A percentile compares a stretch with the other conserved stretches of the same genome.
These are phyloP conservation scores for Clonostachys byssicola DNA, from an alignment of 2,329 filamentous ascomycete species.

Conservation along the genomic window DNA sequence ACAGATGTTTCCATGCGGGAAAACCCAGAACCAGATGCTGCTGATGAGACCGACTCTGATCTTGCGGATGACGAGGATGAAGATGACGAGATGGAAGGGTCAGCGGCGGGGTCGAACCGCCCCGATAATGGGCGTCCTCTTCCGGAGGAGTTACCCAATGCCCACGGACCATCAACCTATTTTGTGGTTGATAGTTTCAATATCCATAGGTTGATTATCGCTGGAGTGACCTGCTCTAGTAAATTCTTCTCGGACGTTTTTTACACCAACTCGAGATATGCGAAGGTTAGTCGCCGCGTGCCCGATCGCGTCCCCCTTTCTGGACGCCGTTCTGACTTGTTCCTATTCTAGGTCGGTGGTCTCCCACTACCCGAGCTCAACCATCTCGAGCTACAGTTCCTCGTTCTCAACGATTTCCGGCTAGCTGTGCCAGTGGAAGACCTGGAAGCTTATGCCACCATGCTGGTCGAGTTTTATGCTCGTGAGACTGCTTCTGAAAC, in stretches of 20 bases:
- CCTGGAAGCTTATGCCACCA: conserved; percentile 93
- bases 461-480: conserved; percentile 97
- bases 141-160: conserved; percentile 15
- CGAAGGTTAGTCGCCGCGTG: conserved; percentile 66
- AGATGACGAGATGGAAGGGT: conserved; percentile 20
- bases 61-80: conserved; percentile 38
- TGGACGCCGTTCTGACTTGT: conserved; percentile 6
- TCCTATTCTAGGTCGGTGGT: conserved; percentile 73
- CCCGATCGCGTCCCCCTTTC: neutral
- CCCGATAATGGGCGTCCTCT: conserved; percentile 12
- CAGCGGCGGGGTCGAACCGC: neutral
- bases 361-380: conserved; percentile 90
- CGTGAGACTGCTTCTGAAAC: conserved; percentile 58
- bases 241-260: conserved; percentile 99
- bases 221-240: conserved; percentile 95
- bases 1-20: conserved; percentile 21
- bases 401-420: conserved; percentile 93
- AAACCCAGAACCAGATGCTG: conserved; percentile 13
- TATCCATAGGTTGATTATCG: conserved; percentile 93
- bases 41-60: conserved; percentile 44
- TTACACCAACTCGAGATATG: conserved; percentile 98
- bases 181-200: conserved; percentile 99
- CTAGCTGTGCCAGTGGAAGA: conserved; percentile 92
- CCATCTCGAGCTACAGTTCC: conserved; percentile 92
- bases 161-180: conserved; percentile 40